Conservation (phyloP, 2,329 filamentous ascomycete species). For the Orbilia javanica region DNA sequence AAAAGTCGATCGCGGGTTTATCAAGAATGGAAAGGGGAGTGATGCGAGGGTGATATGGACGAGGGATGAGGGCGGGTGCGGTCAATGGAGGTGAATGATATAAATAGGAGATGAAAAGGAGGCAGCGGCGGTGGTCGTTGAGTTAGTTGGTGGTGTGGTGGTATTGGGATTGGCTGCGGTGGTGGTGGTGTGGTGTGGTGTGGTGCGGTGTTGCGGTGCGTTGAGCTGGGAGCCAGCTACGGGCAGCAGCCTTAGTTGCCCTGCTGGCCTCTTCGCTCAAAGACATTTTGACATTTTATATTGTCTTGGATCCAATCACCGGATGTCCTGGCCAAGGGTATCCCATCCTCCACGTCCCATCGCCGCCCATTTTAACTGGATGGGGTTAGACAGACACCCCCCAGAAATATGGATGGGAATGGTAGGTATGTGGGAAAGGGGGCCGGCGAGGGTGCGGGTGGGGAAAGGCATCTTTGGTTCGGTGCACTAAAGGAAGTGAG, state of each 20-base stretch:
- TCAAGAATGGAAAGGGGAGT: not conserved
- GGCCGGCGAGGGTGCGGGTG: not conserved
- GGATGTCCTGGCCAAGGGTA: constrained; percentile 15
- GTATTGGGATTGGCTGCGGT: constrained; percentile 16
- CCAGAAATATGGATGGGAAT: not conserved
- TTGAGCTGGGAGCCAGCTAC: constrained; percentile 37
- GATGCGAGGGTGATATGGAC: not conserved
- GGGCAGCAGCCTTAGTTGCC: constrained; percentile 33
- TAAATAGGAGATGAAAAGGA: constrained; percentile 47
- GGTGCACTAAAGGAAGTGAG: not conserved
- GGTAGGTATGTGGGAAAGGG: not conserved
- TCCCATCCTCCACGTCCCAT: constrained; percentile 27
- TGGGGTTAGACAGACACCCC: constrained; percentile 22
- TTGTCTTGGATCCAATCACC: constrained; percentile 42
- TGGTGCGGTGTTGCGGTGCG: constrained; percentile 27
- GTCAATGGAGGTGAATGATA: constrained; percentile 22
- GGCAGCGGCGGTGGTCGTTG: constrained; percentile 13
- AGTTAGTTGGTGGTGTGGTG: not conserved
- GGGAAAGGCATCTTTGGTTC: not conserved
- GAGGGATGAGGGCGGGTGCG: constrained; percentile 10
- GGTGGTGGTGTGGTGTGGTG: constrained; percentile 28
- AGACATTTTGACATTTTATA: constrained; percentile 23
- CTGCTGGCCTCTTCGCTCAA: constrained; percentile 52
- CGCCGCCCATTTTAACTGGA: constrained; percentile 31
- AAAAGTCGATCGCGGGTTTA: constrained; percentile 9